These are phyloP conservation scores for Xylariaceae sp. DNA, from an alignment of 2,329 filamentous ascomycete species.

Conservation along the genomic window DNA sequence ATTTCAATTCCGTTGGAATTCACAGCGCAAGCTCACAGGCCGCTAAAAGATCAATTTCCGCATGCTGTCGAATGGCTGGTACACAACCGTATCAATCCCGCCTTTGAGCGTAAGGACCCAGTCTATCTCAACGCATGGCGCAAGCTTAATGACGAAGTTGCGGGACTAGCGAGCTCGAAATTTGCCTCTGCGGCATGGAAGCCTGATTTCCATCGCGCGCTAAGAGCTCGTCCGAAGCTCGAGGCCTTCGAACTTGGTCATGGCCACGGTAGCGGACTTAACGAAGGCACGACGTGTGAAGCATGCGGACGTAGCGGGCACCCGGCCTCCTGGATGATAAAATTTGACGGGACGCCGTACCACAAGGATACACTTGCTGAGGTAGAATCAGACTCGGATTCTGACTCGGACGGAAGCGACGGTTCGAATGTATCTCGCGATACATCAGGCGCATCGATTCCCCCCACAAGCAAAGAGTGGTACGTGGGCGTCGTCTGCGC, in stretches of 20 bases:
- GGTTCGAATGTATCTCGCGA: conserved; percentile 32
- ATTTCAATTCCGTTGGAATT: conserved; percentile 64
- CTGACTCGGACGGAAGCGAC: conserved; percentile 32
- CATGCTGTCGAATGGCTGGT: conserved; percentile 78
- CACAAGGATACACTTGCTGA: conserved; percentile 61
- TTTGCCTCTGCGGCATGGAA: conserved; percentile 70
- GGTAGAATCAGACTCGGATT: conserved; percentile 39
- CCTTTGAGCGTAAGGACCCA: conserved; percentile 55
- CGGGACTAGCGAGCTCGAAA: conserved; percentile 64
- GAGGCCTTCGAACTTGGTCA: conserved; percentile 41
- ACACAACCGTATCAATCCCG: conserved; percentile 71
- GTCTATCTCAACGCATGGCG: conserved; percentile 66
- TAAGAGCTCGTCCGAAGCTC: conserved; percentile 62
- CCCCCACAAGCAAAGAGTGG: conserved; percentile 35
- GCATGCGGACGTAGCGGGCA: conserved; percentile 69
- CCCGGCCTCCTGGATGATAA: conserved; percentile 60
- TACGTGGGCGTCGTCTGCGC: conserved; percentile 35
- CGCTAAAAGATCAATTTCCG: conserved; percentile 67
- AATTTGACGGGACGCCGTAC: conserved; percentile 64
- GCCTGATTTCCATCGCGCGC: conserved; percentile 57
- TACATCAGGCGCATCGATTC: conserved; percentile 34
- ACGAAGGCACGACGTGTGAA: conserved; percentile 49
- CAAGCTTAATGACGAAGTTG: conserved; percentile 68
- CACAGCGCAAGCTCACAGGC: conserved; percentile 61
- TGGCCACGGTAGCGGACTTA: conserved; percentile 29